Conservation (phyloP, 805 yeast species). For the Brettanomyces anomalus region DNA sequence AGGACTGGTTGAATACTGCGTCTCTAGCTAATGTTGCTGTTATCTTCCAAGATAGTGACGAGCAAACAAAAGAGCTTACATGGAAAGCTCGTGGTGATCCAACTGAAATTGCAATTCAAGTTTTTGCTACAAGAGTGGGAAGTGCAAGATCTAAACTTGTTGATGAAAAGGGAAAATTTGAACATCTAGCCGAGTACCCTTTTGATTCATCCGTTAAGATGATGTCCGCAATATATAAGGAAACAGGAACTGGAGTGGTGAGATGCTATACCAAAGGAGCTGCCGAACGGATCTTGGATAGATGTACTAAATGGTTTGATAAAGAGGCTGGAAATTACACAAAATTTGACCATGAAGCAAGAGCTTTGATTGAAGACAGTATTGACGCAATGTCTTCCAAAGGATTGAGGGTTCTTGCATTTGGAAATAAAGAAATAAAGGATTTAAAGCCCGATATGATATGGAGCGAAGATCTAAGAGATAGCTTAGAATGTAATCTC, state of each 20-base stretch:
- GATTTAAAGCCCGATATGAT: slow-evolving; percentile 13
- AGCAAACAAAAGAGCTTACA: slow-evolving; percentile 25
- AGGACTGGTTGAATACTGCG: slow-evolving; percentile 53
- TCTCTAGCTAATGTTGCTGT: slow-evolving; percentile 75
- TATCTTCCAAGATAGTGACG: slow-evolving; percentile 39
- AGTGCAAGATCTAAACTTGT: slow-evolving; percentile 36
- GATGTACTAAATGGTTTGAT: slow-evolving; percentile 48
- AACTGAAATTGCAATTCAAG: slow-evolving; percentile 83
- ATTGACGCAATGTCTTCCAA: slow-evolving; percentile 52
- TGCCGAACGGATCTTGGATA: slow-evolving; percentile 54
- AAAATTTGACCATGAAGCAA: slow-evolving; percentile 34
- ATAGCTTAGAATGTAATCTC: slow-evolving; percentile 40
- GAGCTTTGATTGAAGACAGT: slow-evolving; percentile 36
- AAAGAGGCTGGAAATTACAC: slow-evolving; percentile 22
- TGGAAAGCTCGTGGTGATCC: slow-evolving; percentile 89
- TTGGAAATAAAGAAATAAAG: slow-evolving; percentile 39
- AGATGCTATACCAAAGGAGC: slow-evolving; percentile 60
- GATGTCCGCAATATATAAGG: slow-evolving; percentile 54
- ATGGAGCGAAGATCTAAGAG: slow-evolving; percentile 31
- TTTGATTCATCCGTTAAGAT: slow-evolving; percentile 68
- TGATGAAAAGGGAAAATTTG: slow-evolving; percentile 27
- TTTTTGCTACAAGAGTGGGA: slow-evolving; percentile 54
- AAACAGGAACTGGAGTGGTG: slow-evolving; percentile 20
- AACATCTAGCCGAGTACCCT: slow-evolving; percentile 58
- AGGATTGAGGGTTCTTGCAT: slow-evolving; percentile 68